A percentile compares a stretch with the other conserved stretches of the same genome.
Evolutionary conservation across 2,329 filamentous ascomycete genomes (phyloP).

Genomic region (Scytalidium lignicola): DNA sequence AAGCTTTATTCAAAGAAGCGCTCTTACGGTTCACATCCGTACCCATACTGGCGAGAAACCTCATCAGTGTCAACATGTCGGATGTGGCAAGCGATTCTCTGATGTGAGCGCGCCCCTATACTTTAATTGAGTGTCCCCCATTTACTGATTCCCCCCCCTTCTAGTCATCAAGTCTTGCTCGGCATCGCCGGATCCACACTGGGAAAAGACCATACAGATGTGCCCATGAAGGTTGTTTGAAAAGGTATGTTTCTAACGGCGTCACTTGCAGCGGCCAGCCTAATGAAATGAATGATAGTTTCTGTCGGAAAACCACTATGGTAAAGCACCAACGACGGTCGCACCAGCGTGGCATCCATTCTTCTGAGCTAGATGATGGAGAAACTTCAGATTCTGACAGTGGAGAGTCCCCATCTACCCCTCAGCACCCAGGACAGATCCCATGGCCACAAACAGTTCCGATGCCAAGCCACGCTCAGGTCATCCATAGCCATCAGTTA

Average conservation of each 20-base stretch:
- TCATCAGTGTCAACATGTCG: slow-evolving; percentile 60
- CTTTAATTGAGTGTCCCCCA: too few relatives aligned
- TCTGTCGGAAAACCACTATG: slow-evolving; percentile 69
- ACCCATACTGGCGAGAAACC: slow-evolving; percentile 70
- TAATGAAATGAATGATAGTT: slow-evolving; percentile 37
- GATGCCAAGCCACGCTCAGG: slow-evolving; percentile 31
- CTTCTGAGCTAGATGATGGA: slow-evolving; percentile 40
- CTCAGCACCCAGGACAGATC: slow-evolving; percentile 44
- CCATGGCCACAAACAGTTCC: slow-evolving; percentile 45
- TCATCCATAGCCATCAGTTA: slow-evolving; percentile 20
- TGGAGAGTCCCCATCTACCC: slow-evolving; percentile 55
- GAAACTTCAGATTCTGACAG: slow-evolving; percentile 30
- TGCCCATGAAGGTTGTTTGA: slow-evolving; percentile 36
- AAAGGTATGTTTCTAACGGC: slow-evolving; percentile 23
- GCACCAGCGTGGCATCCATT: slow-evolving; percentile 52
- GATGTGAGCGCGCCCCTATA: slow-evolving; percentile 59
- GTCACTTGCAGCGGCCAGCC: neutral
- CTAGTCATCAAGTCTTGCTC: slow-evolving; percentile 31
- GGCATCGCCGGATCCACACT: slow-evolving; percentile 65
- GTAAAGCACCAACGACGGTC: slow-evolving; percentile 61
- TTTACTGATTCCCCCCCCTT: too few relatives aligned
- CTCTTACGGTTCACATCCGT: slow-evolving; percentile 64
- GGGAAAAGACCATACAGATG: slow-evolving; percentile 65
- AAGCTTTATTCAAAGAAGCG: slow-evolving; percentile 67
- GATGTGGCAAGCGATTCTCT: slow-evolving; percentile 65